A percentile compares a stretch with the other conserved stretches of the same genome.
These are phyloP conservation scores for Coriolopsis trogii DNA, from an alignment of 1,284 basidiomycete species.

Conservation along the genomic window DNA sequence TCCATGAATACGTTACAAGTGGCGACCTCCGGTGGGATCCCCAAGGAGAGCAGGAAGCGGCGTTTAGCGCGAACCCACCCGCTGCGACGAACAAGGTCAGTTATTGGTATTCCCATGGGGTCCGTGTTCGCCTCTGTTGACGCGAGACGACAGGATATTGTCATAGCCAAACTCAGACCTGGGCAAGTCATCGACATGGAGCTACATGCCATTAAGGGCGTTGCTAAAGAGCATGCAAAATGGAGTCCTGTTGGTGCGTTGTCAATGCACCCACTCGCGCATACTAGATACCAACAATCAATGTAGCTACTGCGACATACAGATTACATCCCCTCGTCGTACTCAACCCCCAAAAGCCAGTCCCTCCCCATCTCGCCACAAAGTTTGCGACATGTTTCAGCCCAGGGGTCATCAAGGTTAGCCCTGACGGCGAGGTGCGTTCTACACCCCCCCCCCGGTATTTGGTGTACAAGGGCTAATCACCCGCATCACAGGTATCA, in stretches of 20 bases:
- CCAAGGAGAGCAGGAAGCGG: slow-evolving; percentile 79
- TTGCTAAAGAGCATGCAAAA: slow-evolving; percentile 98
- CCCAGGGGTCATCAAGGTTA: slow-evolving; percentile 83
- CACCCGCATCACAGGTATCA: slow-evolving; percentile 38
- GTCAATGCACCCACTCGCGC: background rate
- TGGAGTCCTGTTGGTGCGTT: slow-evolving; percentile 92
- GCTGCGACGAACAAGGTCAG: slow-evolving; percentile 65
- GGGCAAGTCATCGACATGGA: slow-evolving; percentile 88
- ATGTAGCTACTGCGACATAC: slow-evolving; percentile 89
- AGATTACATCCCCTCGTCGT: slow-evolving; percentile 89
- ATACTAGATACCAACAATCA: background rate
- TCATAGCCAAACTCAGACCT: slow-evolving; percentile 93
- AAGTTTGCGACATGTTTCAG: slow-evolving; percentile 92
- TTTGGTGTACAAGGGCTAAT: background rate
- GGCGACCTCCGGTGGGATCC: slow-evolving; percentile 83
- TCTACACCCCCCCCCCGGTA: background rate
- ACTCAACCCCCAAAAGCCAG: slow-evolving; percentile 68
- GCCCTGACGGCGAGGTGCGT: slow-evolving; percentile 35
- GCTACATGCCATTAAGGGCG: slow-evolving; percentile 91
- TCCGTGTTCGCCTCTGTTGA: background rate
- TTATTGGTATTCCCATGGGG: too few relatives aligned
- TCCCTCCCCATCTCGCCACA: slow-evolving; percentile 62
- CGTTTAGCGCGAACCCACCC: slow-evolving; percentile 59
- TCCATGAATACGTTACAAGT: slow-evolving; percentile 61
- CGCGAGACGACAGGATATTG: slow-evolving; percentile 59